A percentile compares a stretch with the other conserved stretches of the same genome.
Conservation (phyloP, 176 grass and related monocot genomes). For the Pontederia crassipes region DNA sequence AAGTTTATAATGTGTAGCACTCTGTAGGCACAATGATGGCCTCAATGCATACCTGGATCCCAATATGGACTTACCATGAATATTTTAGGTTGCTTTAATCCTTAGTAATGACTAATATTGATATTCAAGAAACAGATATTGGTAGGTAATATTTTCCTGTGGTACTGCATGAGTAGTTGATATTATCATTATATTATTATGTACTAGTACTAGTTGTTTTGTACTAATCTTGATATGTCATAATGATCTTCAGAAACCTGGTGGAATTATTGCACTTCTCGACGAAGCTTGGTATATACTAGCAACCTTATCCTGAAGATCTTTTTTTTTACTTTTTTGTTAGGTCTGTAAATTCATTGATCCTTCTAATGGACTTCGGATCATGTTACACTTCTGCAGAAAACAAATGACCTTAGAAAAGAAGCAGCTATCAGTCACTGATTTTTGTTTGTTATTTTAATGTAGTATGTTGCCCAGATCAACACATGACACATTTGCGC, state of each 20-base stretch:
- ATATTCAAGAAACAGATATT: too few relatives aligned
- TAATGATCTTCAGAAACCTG: conserved; percentile 66
- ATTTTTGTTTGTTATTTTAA: conserved; percentile 20
- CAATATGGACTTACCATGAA: neutral
- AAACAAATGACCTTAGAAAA: neutral
- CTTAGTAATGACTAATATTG: neutral
- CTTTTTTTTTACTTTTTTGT: too few relatives aligned
- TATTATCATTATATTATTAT: conserved; percentile 13
- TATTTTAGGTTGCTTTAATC: neutral
- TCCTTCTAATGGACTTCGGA: too few relatives aligned
- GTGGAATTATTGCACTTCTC: conserved; percentile 88
- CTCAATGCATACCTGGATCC: neutral
- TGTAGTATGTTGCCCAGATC: conserved; percentile 94
- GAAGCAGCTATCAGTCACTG: conserved; percentile 23
- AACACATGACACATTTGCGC: conserved; percentile 85
- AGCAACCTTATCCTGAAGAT: too few relatives aligned
- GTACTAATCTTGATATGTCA: conserved; percentile 24
- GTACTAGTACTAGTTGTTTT: conserved; percentile 13
- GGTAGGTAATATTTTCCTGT: too few relatives aligned
- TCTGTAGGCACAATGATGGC: too few relatives aligned
- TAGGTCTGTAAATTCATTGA: too few relatives aligned
- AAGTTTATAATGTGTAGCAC: too few relatives aligned
- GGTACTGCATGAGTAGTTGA: too few relatives aligned
- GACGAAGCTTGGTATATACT: conserved; percentile 84
- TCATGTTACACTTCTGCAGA: too few relatives aligned